Percentiles rank a stretch among this genome's conserved stretches.
Evolutionary conservation across 148 eudicot genomes (phyloP).

Genomic region (Nepenthes gracilis): DNA sequence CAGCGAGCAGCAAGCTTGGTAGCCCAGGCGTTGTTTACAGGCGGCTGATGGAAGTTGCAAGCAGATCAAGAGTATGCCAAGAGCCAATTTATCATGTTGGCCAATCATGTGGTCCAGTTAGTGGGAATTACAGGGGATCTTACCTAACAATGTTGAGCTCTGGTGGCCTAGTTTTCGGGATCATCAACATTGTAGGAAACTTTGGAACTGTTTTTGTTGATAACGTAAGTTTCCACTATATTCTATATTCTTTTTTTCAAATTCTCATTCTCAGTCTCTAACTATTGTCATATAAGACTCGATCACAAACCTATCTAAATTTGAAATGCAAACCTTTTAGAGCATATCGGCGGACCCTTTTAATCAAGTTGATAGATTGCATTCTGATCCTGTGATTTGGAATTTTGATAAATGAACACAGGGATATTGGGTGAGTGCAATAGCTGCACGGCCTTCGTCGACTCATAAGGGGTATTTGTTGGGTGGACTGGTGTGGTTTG

Average conservation of each 20-base stretch:
- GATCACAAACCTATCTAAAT: not conserved
- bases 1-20: conserved; percentile 72
- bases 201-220: conserved; percentile 97
- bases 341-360: not conserved
- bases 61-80: conserved; percentile 60
- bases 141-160: conserved; percentile 92
- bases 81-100: conserved; percentile 65
- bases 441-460: conserved; percentile 95
- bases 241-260: not conserved
- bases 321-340: too few relatives aligned
- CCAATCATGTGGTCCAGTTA: conserved; percentile 86
- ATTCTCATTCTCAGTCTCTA: too few relatives aligned
- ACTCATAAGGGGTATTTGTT: conserved; percentile 93
- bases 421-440: conserved; percentile 99
- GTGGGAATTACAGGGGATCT: conserved; percentile 78
- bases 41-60: conserved; percentile 65
- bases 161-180: conserved; percentile 82
- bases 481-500: conserved; percentile 96
- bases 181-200: conserved; percentile 87
- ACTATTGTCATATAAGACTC: not conserved
- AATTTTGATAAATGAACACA: conserved; percentile 5
- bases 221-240: conserved; percentile 40
- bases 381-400: too few relatives aligned
- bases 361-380: not conserved
- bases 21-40: conserved; percentile 72